These are phyloP conservation scores for Nicotiana tomentosiformis DNA, from an alignment of 257 asterid species.

Conservation along the genomic window DNA sequence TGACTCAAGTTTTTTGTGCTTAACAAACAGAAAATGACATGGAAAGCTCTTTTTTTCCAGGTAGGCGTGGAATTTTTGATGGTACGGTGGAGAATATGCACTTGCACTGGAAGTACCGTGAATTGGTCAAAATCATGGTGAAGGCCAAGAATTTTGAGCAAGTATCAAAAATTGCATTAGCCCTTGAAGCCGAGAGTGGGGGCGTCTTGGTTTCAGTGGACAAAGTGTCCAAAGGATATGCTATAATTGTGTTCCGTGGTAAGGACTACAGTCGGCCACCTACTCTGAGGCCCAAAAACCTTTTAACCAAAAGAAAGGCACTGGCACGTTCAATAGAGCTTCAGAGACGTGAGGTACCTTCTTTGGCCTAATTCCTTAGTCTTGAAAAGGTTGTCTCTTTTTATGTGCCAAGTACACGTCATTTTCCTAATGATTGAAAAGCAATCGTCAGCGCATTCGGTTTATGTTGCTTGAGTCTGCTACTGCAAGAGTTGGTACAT, in stretches of 20 bases:
- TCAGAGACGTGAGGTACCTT: constrained; percentile 81
- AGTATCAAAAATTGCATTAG: constrained; percentile 67
- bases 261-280: constrained; percentile 72
- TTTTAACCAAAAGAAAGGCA: constrained; percentile 88
- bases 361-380: neutral
- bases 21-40: constrained; percentile 6
- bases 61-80: constrained; percentile 95
- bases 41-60: constrained; percentile 37
- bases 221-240: constrained; percentile 90
- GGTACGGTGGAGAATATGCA: constrained; percentile 99
- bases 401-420: neutral
- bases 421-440: neutral
- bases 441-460: neutral
- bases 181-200: constrained; percentile 98
- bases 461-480: neutral
- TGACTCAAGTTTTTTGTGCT: constrained; percentile 8
- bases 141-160: constrained; percentile 69
- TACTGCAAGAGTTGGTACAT: neutral
- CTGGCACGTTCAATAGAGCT: constrained; percentile 96
- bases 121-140: constrained; percentile 77
- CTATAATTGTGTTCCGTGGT: constrained; percentile 86
- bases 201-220: constrained; percentile 89
- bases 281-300: constrained; percentile 75
- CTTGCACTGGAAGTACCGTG: constrained; percentile 96
- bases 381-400: neutral